Evolutionary conservation across 495 filamentous ascomycete genomes (phyloP).

Genomic region (Penicillium turbatum): DNA sequence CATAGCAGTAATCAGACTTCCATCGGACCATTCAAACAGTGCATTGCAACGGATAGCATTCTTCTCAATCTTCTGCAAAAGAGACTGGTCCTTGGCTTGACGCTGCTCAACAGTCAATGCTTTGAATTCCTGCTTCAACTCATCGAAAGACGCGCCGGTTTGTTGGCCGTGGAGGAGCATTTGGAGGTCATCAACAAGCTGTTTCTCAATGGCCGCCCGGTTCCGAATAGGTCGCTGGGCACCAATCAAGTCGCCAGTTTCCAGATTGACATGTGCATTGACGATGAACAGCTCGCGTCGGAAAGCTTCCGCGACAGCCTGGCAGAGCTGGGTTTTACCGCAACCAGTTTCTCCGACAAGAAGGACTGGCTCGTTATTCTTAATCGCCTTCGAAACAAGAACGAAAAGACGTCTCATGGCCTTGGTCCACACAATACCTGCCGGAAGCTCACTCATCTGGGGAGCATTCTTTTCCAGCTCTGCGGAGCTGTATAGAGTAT

Average conservation of each 20-base stretch:
- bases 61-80: slow-evolving; percentile 54
- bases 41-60: slow-evolving; percentile 64
- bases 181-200: slow-evolving; percentile 60
- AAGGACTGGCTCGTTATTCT: slow-evolving; percentile 89
- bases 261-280: slow-evolving; percentile 96
- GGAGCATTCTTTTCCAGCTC: slow-evolving; percentile 42
- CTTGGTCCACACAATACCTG: slow-evolving; percentile 84
- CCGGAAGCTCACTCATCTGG: slow-evolving; percentile 37
- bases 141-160: slow-evolving; percentile 34
- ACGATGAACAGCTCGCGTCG: slow-evolving; percentile 74
- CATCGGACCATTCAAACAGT: slow-evolving; percentile 95
- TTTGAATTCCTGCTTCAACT: slow-evolving; percentile 49
- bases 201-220: slow-evolving; percentile 61
- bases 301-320: slow-evolving; percentile 79
- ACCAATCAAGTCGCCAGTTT: slow-evolving; percentile 95
- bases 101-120: slow-evolving; percentile 25
- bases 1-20: slow-evolving; percentile 94
- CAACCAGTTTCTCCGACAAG: slow-evolving; percentile 96
- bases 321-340: slow-evolving; percentile 94
- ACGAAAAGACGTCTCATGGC: slow-evolving; percentile 90
- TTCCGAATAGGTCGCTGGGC: slow-evolving; percentile 90
- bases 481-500: slow-evolving; percentile 64
- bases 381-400: slow-evolving; percentile 75
- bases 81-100: slow-evolving; percentile 42
- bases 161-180: slow-evolving; percentile 34